These are phyloP conservation scores for Erodium chrysanthum DNA, from an alignment of 441 rosid species.

Conservation along the genomic window DNA sequence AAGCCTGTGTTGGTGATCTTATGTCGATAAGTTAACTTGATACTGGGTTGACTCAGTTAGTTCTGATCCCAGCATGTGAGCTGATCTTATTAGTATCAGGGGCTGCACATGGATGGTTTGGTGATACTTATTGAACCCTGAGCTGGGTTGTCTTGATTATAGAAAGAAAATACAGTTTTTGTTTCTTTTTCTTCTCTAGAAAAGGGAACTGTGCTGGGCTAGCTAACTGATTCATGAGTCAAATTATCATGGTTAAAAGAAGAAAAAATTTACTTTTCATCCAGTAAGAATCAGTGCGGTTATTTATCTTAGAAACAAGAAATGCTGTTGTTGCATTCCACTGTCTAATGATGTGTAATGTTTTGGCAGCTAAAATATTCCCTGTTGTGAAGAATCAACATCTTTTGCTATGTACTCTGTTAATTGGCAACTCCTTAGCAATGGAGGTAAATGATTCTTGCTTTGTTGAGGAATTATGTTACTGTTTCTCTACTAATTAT, in stretches of 20 bases:
- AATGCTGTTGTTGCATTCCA: not conserved
- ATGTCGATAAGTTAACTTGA: too few species aligned
- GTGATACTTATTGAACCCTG: not conserved
- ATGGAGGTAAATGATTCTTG: slow-evolving; percentile 41
- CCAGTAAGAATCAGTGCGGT: not conserved
- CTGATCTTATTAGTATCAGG: slow-evolving; percentile 1
- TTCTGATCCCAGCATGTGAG: slow-evolving; percentile 6
- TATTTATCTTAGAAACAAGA: not conserved
- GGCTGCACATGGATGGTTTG: slow-evolving; percentile 3
- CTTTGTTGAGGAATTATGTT: not conserved
- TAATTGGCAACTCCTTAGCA: slow-evolving; percentile 65
- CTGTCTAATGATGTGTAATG: not conserved
- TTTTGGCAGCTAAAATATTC: slow-evolving; percentile 49
- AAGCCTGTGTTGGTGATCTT: too few species aligned
- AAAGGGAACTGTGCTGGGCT: not conserved
- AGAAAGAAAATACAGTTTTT: not conserved
- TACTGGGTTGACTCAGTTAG: not conserved
- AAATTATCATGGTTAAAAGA: not conserved
- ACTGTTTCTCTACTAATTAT: not conserved
- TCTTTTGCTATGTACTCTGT: slow-evolving; percentile 54
- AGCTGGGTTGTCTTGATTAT: slow-evolving; percentile 5
- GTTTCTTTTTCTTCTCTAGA: not conserved
- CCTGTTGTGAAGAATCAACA: slow-evolving; percentile 61
- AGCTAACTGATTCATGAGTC: not conserved
- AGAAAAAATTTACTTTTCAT: not conserved